phyloP scores from a whole-genome alignment of 768 basidiomycete species.

The Tremella fuciformis region DNA sequence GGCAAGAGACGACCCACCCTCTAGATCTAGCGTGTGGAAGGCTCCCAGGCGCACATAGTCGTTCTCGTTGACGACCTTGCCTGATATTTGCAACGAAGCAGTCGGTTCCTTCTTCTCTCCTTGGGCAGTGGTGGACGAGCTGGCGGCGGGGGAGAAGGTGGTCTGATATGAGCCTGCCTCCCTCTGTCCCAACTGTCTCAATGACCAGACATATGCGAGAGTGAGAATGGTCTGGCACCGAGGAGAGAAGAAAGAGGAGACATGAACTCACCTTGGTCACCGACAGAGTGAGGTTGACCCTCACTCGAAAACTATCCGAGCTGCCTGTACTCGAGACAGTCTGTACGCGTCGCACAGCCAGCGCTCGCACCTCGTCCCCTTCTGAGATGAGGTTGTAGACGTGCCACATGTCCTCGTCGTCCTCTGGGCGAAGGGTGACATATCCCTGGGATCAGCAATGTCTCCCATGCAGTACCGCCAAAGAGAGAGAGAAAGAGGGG shows the following conservation, averaged over 20 bases:
- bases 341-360: slow-evolving; percentile 85
- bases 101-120: slow-evolving; percentile 47
- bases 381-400: slow-evolving; percentile 88
- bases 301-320: slow-evolving; percentile 82
- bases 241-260: background rate
- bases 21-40: slow-evolving; percentile 90
- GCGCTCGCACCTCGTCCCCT: slow-evolving; percentile 80
- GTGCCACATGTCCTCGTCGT: slow-evolving; percentile 99
- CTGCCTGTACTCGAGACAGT: slow-evolving; percentile 89
- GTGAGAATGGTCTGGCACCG: background rate
- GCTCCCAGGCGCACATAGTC: slow-evolving; percentile 86
- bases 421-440: slow-evolving; percentile 91
- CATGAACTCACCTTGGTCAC: slow-evolving; percentile 63
- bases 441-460: slow-evolving; percentile 63
- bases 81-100: slow-evolving; percentile 72
- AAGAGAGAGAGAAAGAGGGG: too few species aligned
- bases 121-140: slow-evolving; percentile 48
- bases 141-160: slow-evolving; percentile 70
- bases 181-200: background rate
- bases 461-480: too few species aligned
- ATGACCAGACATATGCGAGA: too few species aligned
- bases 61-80: slow-evolving; percentile 81
- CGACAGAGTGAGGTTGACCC: slow-evolving; percentile 75
- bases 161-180: slow-evolving; percentile 19
- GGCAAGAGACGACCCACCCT: slow-evolving; percentile 51